These are phyloP conservation scores for Leccinum imitatum DNA, from an alignment of 768 basidiomycete genomes.

Conservation along the genomic window DNA sequence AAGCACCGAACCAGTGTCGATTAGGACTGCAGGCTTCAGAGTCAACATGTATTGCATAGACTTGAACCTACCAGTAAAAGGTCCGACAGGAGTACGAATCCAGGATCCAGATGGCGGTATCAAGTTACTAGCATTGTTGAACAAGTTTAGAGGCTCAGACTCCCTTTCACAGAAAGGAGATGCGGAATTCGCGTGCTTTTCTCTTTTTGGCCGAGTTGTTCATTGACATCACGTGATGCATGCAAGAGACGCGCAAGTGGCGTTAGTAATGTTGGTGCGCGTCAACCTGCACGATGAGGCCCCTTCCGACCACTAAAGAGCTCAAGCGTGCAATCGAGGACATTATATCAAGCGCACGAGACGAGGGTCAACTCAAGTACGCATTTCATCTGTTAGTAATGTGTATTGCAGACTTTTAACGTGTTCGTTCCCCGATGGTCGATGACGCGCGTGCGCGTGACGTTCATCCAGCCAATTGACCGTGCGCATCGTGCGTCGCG, in stretches of 20 bases:
- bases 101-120: no score
- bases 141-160: no score
- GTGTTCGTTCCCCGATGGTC: neutral
- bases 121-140: no score
- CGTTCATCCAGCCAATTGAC: constrained; percentile 36
- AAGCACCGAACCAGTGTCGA: neutral
- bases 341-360: constrained; percentile 24
- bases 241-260: neutral
- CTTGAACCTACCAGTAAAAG: neutral
- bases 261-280: neutral
- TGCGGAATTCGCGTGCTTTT: no score
- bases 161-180: no score
- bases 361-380: constrained; percentile 23
- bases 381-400: neutral
- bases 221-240: constrained; percentile 16
- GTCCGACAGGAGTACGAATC: neutral
- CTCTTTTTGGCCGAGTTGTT: no score
- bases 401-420: neutral
- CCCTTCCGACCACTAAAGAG: constrained; percentile 15
- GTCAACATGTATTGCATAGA: neutral
- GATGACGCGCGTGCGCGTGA: neutral
- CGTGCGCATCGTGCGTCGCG: constrained; percentile 47
- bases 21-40: neutral
- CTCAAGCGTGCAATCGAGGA: constrained; percentile 21
- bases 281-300: constrained; percentile 3